Evolutionary conservation across 177 flowering plant genomes (phyloP), one percentile per base, ranked within the genome.

Genomic region (Vitis hybrid): DNA sequence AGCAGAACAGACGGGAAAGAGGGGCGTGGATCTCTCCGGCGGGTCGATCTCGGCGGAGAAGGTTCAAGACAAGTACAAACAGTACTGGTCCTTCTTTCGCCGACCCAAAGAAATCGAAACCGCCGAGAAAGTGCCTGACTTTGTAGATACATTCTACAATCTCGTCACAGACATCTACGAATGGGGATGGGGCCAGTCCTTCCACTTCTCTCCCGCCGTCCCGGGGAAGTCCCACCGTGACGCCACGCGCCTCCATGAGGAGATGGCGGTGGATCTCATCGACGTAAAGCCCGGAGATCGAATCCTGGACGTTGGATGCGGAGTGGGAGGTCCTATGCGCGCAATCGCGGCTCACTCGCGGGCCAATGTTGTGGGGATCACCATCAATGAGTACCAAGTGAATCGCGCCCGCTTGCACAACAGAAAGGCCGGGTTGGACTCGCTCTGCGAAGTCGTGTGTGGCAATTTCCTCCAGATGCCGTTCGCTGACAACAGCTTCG

Each of bases 171-270:
- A 94, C 66, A 94, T 94, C 69, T 94, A 92, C 83, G 97, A 92
- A 75, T 94, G 98, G 98, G 97, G 98, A 0, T 94, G 97, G 98
- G 97, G 97, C 1, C 97, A 92, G 71, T 84, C 89, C 71, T 92
- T 94, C 84, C 97, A 94, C 70, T 94, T 94, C 80, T 84, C 92
- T 8, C 98, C 97, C 1, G 80, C 91, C 50, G 30, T 92, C 46
- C 89, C 88, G 14, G 92, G 92, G 0, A 86, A 87, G 27, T 91
- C 97, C 18, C 83, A 94, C 81, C 85, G 81, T 2, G 97, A 91
- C 0, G 90, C 93, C 67, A 94, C 97, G 56, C 83, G 92, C 50
- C 61, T 84, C 66, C 98, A 92, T 76, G 97, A 94, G 71, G 89
- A 88, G 71, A 85, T 81, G 88, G 96, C 91, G 73, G 97, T 82